Conservation (phyloP, 768 basidiomycete species). For the Lactarius sanguifluus region DNA sequence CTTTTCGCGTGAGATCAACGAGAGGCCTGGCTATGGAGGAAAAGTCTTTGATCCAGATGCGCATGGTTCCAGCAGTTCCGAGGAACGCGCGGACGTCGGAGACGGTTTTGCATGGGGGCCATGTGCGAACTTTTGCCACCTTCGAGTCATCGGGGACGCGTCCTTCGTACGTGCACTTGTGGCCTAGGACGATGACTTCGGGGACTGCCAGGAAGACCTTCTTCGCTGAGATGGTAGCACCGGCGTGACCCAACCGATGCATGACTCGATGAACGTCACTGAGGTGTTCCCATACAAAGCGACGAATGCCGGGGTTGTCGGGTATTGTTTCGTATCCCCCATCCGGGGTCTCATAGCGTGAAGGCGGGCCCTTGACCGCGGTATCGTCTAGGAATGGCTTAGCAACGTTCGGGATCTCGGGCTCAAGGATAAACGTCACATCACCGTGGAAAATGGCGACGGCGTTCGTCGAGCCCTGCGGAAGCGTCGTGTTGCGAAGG, state of each 20-base stretch:
- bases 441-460: neutral
- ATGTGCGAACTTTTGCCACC: conserved; percentile 33
- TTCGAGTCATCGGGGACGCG: conserved; percentile 33
- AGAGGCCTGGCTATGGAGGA: too few relatives aligned
- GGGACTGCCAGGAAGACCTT: conserved; percentile 14
- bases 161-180: conserved; percentile 41
- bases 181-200: conserved; percentile 38
- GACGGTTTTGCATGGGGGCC: conserved; percentile 29
- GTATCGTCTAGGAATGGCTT: too few relatives aligned
- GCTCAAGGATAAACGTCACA: conserved; percentile 2
- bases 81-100: conserved; percentile 34
- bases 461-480: neutral
- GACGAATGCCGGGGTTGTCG: neutral
- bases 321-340: neutral
- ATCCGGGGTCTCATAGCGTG: too few relatives aligned
- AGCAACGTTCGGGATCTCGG: neutral
- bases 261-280: conserved; percentile 1
- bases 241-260: neutral
- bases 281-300: neutral
- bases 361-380: too few relatives aligned
- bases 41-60: too few relatives aligned
- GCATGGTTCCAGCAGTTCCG: too few relatives aligned
- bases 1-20: neutral
- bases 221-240: neutral
- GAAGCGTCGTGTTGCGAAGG: too few relatives aligned